Percentiles rank a stretch among this genome's conserved stretches.
These are phyloP conservation scores for Inonotus obliquus DNA, from an alignment of 1,284 basidiomycete species.

Conservation along the genomic window DNA sequence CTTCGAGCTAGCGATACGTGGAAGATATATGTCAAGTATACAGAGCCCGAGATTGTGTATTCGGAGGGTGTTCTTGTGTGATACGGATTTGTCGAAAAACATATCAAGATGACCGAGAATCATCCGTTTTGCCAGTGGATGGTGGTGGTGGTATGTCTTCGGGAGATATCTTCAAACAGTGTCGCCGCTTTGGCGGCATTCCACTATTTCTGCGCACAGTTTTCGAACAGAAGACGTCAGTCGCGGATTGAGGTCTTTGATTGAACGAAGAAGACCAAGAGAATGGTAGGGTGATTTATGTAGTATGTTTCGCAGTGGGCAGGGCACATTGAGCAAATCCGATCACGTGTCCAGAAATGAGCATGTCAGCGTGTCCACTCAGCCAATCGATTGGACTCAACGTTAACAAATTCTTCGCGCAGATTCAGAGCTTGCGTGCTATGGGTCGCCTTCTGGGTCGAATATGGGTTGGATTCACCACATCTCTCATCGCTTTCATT, in stretches of 20 bases:
- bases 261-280: background rate
- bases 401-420: no score
- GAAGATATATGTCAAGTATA: background rate
- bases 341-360: no score
- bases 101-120: slow-evolving; percentile 4
- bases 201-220: background rate
- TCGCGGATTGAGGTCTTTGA: background rate
- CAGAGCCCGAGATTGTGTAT: background rate
- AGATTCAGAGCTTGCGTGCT: no score
- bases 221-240: background rate
- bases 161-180: background rate
- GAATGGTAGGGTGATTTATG: background rate
- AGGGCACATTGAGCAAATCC: no score
- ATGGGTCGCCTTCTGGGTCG: slow-evolving; percentile 52
- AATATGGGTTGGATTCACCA: slow-evolving; percentile 66
- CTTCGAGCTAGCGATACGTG: background rate
- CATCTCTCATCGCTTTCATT: slow-evolving; percentile 82
- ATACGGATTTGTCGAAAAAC: background rate
- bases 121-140: no score
- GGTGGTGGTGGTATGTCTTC: background rate
- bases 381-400: no score
- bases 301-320: no score
- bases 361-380: no score
- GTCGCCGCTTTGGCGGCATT: background rate
- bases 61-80: background rate